These are phyloP conservation scores for Durotheca rogersii DNA, from an alignment of 495 filamentous ascomycete species.

Conservation along the genomic window DNA sequence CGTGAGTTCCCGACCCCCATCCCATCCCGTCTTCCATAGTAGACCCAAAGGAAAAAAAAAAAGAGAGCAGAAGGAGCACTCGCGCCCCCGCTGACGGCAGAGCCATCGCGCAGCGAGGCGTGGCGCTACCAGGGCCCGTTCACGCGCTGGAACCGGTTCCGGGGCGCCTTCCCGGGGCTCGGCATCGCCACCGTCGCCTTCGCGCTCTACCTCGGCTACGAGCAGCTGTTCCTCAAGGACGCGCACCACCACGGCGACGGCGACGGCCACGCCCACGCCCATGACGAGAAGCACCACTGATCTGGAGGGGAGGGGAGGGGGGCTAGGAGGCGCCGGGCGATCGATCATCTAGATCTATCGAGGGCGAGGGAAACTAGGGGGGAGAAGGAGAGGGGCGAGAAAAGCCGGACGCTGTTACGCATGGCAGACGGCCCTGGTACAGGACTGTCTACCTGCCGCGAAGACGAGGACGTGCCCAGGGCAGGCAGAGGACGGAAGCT, in stretches of 20 bases:
- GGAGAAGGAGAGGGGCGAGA: too few relatives aligned
- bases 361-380: too few relatives aligned
- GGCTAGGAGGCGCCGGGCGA: too few relatives aligned
- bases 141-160: constrained; percentile 84
- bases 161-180: constrained; percentile 78
- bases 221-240: constrained; percentile 80
- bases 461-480: too few relatives aligned
- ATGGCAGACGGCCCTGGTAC: too few relatives aligned
- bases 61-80: too few relatives aligned
- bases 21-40: background rate
- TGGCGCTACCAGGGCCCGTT: constrained; percentile 91
- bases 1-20: constrained; percentile 53
- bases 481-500: too few relatives aligned
- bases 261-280: too few relatives aligned
- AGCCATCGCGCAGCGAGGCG: constrained; percentile 63
- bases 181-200: constrained; percentile 92
- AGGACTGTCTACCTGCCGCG: too few relatives aligned
- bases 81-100: constrained; percentile 19
- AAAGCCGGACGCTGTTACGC: too few relatives aligned
- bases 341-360: too few relatives aligned
- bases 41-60: too few relatives aligned
- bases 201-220: constrained; percentile 81
- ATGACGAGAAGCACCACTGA: constrained; percentile 45
- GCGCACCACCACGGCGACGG: constrained; percentile 65
- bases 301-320: background rate